phyloP scores from a whole-genome alignment of 306 rosid genomes.

The Rubus parviflorus region DNA sequence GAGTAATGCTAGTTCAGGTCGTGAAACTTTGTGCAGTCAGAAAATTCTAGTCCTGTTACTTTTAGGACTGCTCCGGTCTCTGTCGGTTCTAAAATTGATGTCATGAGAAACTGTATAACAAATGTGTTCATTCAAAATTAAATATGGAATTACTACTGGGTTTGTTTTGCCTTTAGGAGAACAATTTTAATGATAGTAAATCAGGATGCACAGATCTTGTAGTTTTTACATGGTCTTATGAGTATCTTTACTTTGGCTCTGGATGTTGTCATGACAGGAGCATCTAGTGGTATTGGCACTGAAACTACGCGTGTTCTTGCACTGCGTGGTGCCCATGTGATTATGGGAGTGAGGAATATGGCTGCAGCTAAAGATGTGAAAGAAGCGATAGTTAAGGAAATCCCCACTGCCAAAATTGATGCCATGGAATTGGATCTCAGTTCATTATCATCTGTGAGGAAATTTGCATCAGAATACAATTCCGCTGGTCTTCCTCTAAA shows the following conservation, averaged over 20 bases:
- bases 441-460: slow-evolving; percentile 60
- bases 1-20: not conserved
- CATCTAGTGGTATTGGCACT: slow-evolving; percentile 77
- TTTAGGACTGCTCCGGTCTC: not conserved
- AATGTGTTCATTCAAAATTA: not conserved
- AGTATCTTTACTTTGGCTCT: slow-evolving; percentile 6
- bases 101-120: too few species aligned
- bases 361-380: slow-evolving; percentile 47
- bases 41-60: not conserved
- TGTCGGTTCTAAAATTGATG: not conserved
- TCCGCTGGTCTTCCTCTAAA: slow-evolving; percentile 61
- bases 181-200: not conserved
- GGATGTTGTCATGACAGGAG: slow-evolving; percentile 51
- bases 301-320: slow-evolving; percentile 88
- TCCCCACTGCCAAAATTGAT: slow-evolving; percentile 72
- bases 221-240: not conserved
- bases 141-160: not conserved
- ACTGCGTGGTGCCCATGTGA: slow-evolving; percentile 77
- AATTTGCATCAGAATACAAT: slow-evolving; percentile 61
- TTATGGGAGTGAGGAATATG: slow-evolving; percentile 72
- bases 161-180: not conserved
- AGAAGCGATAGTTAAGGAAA: slow-evolving; percentile 59
- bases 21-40: not conserved
- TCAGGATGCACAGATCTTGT: not conserved
- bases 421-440: slow-evolving; percentile 79